phyloP scores from a whole-genome alignment of 108 stramenopile genomes.

The Cyclostephanos tholiformis region DNA sequence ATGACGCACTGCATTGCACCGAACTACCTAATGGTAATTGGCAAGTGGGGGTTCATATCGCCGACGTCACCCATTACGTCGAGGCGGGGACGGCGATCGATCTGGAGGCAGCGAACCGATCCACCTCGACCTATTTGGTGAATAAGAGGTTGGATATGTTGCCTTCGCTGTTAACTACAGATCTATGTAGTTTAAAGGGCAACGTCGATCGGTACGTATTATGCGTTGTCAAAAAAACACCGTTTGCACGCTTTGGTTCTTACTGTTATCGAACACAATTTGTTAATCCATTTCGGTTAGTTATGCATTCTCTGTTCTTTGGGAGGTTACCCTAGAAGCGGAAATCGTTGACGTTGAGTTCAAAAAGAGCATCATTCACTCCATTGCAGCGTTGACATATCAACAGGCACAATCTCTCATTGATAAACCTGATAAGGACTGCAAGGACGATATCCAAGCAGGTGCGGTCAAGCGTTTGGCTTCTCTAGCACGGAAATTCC shows the following conservation, averaged over 20 bases:
- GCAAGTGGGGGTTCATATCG: conserved; percentile 98
- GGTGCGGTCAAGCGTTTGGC: conserved; percentile 89
- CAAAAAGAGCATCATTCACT: conserved; percentile 93
- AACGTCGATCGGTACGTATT: conserved; percentile 81
- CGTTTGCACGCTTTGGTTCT: neutral
- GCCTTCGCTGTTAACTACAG: conserved; percentile 92
- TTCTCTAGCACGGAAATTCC: conserved; percentile 84
- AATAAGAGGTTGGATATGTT: conserved; percentile 98
- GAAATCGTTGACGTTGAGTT: conserved; percentile 90
- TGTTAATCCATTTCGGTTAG: conserved; percentile 17
- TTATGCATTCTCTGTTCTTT: conserved; percentile 92
- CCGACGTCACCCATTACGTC: conserved; percentile 99
- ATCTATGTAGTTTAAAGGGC: conserved; percentile 93
- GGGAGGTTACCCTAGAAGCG: conserved; percentile 90
- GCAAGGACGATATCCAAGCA: conserved; percentile 68
- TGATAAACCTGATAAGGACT: conserved; percentile 80
- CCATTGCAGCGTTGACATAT: conserved; percentile 94
- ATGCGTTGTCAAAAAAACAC: conserved; percentile 1
- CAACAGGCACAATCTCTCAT: conserved; percentile 95
- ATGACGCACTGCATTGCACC: conserved; percentile 97
- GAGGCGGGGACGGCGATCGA: conserved; percentile 92
- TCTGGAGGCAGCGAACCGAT: conserved; percentile 93
- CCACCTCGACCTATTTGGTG: conserved; percentile 98
- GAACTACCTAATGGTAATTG: conserved; percentile 91
- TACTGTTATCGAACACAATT: neutral